phyloP scores from a whole-genome alignment of 1,139 yeast species.

The Debaryomycetaceae sp. region DNA sequence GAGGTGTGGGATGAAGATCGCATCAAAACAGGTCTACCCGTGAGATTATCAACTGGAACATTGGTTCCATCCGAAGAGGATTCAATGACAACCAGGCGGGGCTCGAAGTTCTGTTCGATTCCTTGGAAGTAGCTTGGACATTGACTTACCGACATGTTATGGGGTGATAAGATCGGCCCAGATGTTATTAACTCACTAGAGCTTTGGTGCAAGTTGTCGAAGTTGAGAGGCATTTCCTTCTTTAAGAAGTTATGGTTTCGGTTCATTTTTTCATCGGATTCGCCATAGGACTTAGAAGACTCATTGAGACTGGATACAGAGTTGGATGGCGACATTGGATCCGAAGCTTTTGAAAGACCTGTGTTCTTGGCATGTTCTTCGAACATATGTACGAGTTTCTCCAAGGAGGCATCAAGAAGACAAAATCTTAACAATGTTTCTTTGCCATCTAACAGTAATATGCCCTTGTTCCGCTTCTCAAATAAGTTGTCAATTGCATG shows the following conservation, averaged over 20 bases:
- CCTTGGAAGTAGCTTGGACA: slow-evolving; percentile 21
- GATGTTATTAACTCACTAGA: slow-evolving; percentile 50
- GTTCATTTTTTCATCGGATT: neutral
- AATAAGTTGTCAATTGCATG: slow-evolving; percentile 39
- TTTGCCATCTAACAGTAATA: slow-evolving; percentile 42
- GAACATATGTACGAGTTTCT: slow-evolving; percentile 40
- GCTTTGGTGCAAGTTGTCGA: slow-evolving; percentile 42
- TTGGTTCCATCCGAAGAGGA: slow-evolving; percentile 51
- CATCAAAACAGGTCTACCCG: slow-evolving; percentile 69
- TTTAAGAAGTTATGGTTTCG: neutral
- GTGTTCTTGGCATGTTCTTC: slow-evolving; percentile 35
- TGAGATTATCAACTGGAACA: slow-evolving; percentile 60
- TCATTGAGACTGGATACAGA: neutral
- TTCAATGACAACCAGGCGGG: slow-evolving; percentile 69
- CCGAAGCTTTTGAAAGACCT: neutral
- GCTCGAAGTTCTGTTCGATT: slow-evolving; percentile 37
- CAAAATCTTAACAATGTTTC: slow-evolving; percentile 43
- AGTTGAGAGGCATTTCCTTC: neutral
- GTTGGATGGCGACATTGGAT: neutral
- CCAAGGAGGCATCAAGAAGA: slow-evolving; percentile 41
- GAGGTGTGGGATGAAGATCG: slow-evolving; percentile 65
- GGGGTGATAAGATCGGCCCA: slow-evolving; percentile 55
- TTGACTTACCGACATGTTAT: slow-evolving; percentile 15
- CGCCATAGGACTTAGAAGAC: neutral
- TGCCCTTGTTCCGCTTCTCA: slow-evolving; percentile 32